phyloP scores from a whole-genome alignment of 202 grass and related monocot genomes.

The Schoenoplectus tabernaemontani region DNA sequence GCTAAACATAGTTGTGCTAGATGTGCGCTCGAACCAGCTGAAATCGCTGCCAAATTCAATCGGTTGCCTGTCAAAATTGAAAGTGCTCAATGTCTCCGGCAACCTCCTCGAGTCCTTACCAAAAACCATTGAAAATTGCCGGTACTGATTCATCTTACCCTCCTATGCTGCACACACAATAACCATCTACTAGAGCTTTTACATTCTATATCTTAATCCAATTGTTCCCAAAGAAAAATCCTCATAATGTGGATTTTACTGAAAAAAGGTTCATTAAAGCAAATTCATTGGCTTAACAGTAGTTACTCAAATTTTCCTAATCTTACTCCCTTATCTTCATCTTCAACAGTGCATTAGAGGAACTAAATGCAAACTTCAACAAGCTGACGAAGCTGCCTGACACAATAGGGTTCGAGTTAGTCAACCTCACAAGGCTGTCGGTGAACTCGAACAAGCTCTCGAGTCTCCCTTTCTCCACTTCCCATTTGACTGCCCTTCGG shows the following conservation, averaged over 20 bases:
- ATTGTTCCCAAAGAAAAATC: not conserved
- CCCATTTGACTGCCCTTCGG: slow-evolving; percentile 53
- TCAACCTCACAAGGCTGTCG: slow-evolving; percentile 46
- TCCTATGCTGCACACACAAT: not conserved
- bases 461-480: slow-evolving; percentile 54
- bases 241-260: not conserved
- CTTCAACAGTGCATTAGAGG: slow-evolving; percentile 47
- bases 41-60: slow-evolving; percentile 88
- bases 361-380: slow-evolving; percentile 94
- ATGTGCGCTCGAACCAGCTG: slow-evolving; percentile 91
- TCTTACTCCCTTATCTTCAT: not conserved
- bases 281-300: not conserved
- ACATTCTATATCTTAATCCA: not conserved
- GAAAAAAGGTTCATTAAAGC: not conserved
- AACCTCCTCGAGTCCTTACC: slow-evolving; percentile 74
- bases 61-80: slow-evolving; percentile 92
- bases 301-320: not conserved
- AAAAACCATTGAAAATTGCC: slow-evolving; percentile 82
- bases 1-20: slow-evolving; percentile 68
- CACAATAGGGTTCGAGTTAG: slow-evolving; percentile 88
- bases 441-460: slow-evolving; percentile 85
- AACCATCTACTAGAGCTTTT: not conserved
- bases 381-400: slow-evolving; percentile 65
- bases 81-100: slow-evolving; percentile 85
- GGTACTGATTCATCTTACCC: slow-evolving; percentile 29